phyloP scores from a whole-genome alignment of 2,329 filamentous ascomycete genomes.

The Scopulariopsis brevicaulis region DNA sequence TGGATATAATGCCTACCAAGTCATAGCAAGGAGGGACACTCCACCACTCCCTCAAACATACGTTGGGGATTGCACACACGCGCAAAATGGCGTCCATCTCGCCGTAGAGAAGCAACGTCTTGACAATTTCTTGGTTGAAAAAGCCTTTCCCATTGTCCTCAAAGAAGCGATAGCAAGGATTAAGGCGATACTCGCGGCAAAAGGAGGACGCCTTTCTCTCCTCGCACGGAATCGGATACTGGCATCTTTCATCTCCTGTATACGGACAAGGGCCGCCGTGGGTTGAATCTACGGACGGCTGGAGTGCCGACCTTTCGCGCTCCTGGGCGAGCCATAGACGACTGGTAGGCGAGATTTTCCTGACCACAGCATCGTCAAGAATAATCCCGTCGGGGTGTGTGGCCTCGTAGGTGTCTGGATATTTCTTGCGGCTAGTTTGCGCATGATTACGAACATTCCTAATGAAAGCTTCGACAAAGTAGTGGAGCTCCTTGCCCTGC shows the following conservation, averaged over 20 bases:
- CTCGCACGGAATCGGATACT: slow-evolving; percentile 5
- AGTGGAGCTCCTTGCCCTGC: slow-evolving; percentile 3
- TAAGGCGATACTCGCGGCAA: slow-evolving; percentile 3
- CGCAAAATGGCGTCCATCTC: slow-evolving; percentile 12
- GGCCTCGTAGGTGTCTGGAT: background rate
- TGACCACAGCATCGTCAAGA: background rate
- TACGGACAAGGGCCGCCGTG: background rate
- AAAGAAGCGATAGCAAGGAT: slow-evolving; percentile 9
- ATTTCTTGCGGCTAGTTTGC: slow-evolving; percentile 1
- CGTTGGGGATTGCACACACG: slow-evolving; percentile 8
- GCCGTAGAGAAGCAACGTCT: slow-evolving; percentile 12
- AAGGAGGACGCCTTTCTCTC: slow-evolving; percentile 11
- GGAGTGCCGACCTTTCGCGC: background rate
- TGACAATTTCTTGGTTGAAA: slow-evolving; percentile 12
- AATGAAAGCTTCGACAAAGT: slow-evolving; percentile 8
- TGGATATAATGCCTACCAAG: background rate
- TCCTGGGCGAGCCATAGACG: background rate
- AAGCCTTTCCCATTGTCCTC: slow-evolving; percentile 6
- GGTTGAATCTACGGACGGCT: background rate
- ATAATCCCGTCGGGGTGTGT: background rate
- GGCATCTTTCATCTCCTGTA: background rate
- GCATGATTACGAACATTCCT: slow-evolving; percentile 6
- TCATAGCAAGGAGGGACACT: slow-evolving; percentile 2
- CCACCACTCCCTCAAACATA: slow-evolving; percentile 8
- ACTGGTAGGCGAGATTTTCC: background rate